Evolutionary conservation across 495 filamentous ascomycete species (phyloP).

Genomic region (Daldinia concentrica): DNA sequence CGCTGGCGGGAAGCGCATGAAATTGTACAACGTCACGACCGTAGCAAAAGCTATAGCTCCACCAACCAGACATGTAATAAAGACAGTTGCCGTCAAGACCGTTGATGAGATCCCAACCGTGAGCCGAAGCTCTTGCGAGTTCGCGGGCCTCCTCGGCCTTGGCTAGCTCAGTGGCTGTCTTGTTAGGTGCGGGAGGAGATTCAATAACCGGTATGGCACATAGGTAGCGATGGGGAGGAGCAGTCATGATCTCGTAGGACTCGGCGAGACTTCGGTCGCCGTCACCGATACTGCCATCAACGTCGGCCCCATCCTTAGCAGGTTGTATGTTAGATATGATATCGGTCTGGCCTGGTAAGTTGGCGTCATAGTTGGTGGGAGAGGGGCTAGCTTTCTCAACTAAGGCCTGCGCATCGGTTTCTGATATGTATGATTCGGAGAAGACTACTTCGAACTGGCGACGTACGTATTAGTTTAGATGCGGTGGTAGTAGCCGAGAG

Average conservation of each 20-base stretch:
- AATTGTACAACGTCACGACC: slow-evolving; percentile 88
- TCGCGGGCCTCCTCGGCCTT: slow-evolving; percentile 84
- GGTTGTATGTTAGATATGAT: slow-evolving; percentile 47
- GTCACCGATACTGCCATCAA: slow-evolving; percentile 10
- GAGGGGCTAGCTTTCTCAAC: slow-evolving; percentile 52
- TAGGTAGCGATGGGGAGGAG: slow-evolving; percentile 76
- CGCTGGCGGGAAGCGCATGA: slow-evolving; percentile 76
- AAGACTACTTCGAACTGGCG: slow-evolving; percentile 84
- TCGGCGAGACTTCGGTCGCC: slow-evolving; percentile 48
- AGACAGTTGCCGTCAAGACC: slow-evolving; percentile 89
- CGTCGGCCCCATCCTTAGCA: slow-evolving; percentile 39
- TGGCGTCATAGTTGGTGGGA: slow-evolving; percentile 46
- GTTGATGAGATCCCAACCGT: slow-evolving; percentile 88
- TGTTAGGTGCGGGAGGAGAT: slow-evolving; percentile 60
- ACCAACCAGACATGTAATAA: slow-evolving; percentile 93
- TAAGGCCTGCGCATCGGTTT: slow-evolving; percentile 70
- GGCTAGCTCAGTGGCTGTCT: slow-evolving; percentile 68
- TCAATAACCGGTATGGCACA: slow-evolving; percentile 84
- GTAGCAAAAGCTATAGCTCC: slow-evolving; percentile 97
- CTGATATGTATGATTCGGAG: slow-evolving; percentile 76
- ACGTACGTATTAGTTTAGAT: not conserved
- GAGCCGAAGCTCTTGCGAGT: slow-evolving; percentile 79
- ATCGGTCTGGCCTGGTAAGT: slow-evolving; percentile 48
- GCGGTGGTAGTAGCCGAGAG: too few species aligned
- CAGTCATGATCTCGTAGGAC: slow-evolving; percentile 77